Evolutionary conservation across 345 rosid species (phyloP).

Genomic region (Theobroma cacao): DNA sequence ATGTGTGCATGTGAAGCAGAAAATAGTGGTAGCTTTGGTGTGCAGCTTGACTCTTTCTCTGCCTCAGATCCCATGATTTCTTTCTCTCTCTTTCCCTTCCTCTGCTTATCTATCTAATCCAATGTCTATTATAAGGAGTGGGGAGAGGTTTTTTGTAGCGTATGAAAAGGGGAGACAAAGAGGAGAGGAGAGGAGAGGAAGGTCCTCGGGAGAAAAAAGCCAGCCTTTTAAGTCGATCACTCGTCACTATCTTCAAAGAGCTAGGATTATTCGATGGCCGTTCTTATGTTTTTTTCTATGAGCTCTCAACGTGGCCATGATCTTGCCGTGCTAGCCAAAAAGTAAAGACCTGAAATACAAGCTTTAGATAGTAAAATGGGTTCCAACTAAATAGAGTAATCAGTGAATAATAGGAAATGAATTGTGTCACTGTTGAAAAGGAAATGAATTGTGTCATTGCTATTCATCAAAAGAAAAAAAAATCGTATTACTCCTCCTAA

Average conservation of each 20-base stretch:
- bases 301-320: neutral
- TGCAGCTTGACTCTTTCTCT: conserved; percentile 23
- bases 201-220: neutral
- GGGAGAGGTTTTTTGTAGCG: neutral
- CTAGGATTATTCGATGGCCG: neutral
- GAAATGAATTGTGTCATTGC: neutral
- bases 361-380: neutral
- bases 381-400: neutral
- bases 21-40: conserved; percentile 39
- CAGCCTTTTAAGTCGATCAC: neutral
- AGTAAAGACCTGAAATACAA: neutral
- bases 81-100: neutral
- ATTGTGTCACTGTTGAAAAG: neutral
- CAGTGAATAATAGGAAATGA: too few species aligned
- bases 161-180: conserved; percentile 1
- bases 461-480: neutral
- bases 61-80: conserved; percentile 27
- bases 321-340: neutral
- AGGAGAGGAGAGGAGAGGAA: neutral
- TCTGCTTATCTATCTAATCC: neutral
- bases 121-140: neutral
- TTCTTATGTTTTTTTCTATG: neutral
- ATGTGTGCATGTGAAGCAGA: conserved; percentile 33
- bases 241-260: neutral
- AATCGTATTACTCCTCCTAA: neutral